Evolutionary conservation across 1,139 yeast genomes (phyloP).

Genomic region (Yamadazyma membranifaciens): DNA sequence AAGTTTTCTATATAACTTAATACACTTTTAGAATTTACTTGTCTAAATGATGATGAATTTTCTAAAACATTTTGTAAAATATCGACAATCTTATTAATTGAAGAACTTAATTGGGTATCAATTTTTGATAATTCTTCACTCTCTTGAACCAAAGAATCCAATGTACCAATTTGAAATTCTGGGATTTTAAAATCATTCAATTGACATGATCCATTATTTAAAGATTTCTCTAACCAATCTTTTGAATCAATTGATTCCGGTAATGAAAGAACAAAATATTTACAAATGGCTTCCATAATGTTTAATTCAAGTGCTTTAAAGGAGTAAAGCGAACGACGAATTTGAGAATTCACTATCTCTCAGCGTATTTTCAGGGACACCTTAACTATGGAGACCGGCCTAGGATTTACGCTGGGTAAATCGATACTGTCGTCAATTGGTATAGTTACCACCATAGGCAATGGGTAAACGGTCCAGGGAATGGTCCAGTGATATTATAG

Average conservation of each 20-base stretch:
- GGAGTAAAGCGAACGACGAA: slow-evolving; percentile 10
- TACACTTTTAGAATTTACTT: slow-evolving; percentile 47
- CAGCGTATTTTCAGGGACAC: neutral
- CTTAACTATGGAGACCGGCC: neutral
- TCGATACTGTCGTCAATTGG: too few relatives aligned
- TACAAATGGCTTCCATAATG: slow-evolving; percentile 18
- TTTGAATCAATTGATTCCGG: slow-evolving; percentile 49
- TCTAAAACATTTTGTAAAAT: slow-evolving; percentile 56
- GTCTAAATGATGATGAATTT: slow-evolving; percentile 21
- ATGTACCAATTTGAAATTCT: slow-evolving; percentile 90
- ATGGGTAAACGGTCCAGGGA: too few relatives aligned
- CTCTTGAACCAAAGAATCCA: slow-evolving; percentile 86
- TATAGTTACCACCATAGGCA: too few relatives aligned
- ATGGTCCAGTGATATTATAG: too few relatives aligned
- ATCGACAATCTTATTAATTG: slow-evolving; percentile 76
- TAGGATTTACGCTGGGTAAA: neutral
- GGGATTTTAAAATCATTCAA: slow-evolving; percentile 62
- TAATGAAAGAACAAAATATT: slow-evolving; percentile 50
- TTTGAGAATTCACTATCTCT: slow-evolving; percentile 1
- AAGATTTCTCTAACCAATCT: slow-evolving; percentile 43
- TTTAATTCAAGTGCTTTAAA: neutral
- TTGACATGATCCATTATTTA: slow-evolving; percentile 43
- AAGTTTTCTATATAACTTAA: slow-evolving; percentile 69
- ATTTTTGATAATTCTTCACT: slow-evolving; percentile 84
- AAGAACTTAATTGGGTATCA: slow-evolving; percentile 69